Evolutionary conservation across 768 basidiomycete species (phyloP).

Genomic region (Sporobolomyces phaffii): DNA sequence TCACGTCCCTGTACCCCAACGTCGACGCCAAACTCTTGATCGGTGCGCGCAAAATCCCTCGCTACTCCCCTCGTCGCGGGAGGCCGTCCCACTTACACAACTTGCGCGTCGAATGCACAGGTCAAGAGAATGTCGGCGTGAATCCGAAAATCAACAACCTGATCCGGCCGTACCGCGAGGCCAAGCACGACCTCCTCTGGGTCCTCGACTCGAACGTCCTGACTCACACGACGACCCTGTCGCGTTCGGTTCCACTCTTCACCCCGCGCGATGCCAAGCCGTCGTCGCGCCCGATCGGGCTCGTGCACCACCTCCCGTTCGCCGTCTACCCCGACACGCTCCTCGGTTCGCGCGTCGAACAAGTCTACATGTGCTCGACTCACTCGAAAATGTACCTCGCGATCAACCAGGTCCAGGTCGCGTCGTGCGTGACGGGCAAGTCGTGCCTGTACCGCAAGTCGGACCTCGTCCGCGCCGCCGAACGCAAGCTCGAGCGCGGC

Average conservation of each 20-base stretch:
- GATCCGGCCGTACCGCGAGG: constrained; percentile 70
- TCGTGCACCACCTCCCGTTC: constrained; percentile 94
- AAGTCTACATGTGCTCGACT: constrained; percentile 91
- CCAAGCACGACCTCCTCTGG: constrained; percentile 85
- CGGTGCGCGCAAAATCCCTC: constrained; percentile 52
- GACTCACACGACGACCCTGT: constrained; percentile 68
- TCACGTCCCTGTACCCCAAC: constrained; percentile 70
- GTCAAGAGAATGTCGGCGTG: constrained; percentile 74
- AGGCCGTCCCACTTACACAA: background rate
- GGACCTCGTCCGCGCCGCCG: constrained; percentile 71
- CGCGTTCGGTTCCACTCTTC: constrained; percentile 61
- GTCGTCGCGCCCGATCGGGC: constrained; percentile 53
- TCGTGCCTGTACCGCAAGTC: constrained; percentile 88
- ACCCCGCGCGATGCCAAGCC: constrained; percentile 53
- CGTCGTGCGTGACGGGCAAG: constrained; percentile 95
- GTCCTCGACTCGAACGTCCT: constrained; percentile 93
- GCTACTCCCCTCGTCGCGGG: no score
- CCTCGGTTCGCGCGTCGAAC: constrained; percentile 78
- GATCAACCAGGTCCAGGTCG: constrained; percentile 78
- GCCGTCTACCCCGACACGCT: constrained; percentile 63
- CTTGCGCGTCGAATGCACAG: constrained; percentile 47
- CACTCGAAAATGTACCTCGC: constrained; percentile 99
- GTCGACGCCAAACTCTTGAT: constrained; percentile 68
- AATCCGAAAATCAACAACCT: constrained; percentile 99
- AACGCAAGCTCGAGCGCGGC: constrained; percentile 9